A percentile compares a stretch with the other conserved stretches of the same genome.
Conservation (phyloP, 495 filamentous ascomycete genomes). For the Annulohypoxylon moriforme region DNA sequence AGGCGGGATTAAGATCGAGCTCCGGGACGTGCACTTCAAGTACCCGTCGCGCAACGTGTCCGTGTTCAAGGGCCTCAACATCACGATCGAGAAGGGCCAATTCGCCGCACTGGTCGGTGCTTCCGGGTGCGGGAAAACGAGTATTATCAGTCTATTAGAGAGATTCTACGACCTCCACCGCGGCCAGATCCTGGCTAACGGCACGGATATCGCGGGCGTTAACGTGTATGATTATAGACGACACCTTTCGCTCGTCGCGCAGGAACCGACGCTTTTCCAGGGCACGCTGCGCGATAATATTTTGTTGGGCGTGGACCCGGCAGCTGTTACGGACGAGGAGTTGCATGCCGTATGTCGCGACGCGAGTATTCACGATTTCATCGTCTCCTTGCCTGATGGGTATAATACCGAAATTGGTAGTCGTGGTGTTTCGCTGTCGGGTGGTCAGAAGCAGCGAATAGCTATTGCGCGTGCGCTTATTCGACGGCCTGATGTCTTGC, state of each 20-base stretch:
- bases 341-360: slow-evolving; percentile 70
- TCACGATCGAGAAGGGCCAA: slow-evolving; percentile 73
- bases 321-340: slow-evolving; percentile 62
- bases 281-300: slow-evolving; percentile 72
- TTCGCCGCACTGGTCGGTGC: slow-evolving; percentile 79
- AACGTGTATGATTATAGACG: slow-evolving; percentile 66
- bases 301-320: slow-evolving; percentile 60
- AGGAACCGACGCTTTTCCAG: slow-evolving; percentile 70
- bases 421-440: slow-evolving; percentile 74
- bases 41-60: slow-evolving; percentile 68
- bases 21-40: slow-evolving; percentile 70
- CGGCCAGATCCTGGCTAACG: slow-evolving; percentile 69
- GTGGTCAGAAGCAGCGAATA: slow-evolving; percentile 84
- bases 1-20: slow-evolving; percentile 66
- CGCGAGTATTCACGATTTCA: slow-evolving; percentile 76
- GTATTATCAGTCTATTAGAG: slow-evolving; percentile 75
- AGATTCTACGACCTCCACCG: slow-evolving; percentile 71
- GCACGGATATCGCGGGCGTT: slow-evolving; percentile 61
- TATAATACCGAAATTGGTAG: slow-evolving; percentile 73
- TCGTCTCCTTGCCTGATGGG: slow-evolving; percentile 70
- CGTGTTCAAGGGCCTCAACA: slow-evolving; percentile 64
- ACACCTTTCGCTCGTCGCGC: slow-evolving; percentile 70
- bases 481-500: slow-evolving; percentile 74
- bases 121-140: slow-evolving; percentile 81
- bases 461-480: slow-evolving; percentile 83